Conservation (phyloP, 805 yeast species). For the Hanseniaspora taiwanica region DNA sequence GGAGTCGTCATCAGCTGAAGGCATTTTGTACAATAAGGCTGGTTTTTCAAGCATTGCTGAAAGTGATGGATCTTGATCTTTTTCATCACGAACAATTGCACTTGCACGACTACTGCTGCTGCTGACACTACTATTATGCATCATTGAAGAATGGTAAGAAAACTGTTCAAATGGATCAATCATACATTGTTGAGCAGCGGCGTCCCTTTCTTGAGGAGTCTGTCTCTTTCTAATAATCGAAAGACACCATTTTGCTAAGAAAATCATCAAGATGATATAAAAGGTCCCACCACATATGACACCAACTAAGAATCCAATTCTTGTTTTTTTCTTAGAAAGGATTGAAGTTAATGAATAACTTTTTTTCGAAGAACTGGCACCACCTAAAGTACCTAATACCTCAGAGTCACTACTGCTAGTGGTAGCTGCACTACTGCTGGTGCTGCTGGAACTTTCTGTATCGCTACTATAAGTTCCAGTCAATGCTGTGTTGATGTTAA, state of each 20-base stretch:
- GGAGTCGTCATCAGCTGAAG: background rate
- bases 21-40: conserved; percentile 9
- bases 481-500: conserved; percentile 7
- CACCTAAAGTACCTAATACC: conserved; percentile 7
- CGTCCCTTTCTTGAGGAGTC: conserved; percentile 10
- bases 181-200: conserved; percentile 6
- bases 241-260: conserved; percentile 39
- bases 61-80: conserved; percentile 4
- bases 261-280: conserved; percentile 47
- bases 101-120: conserved; percentile 9
- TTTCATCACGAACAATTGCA: conserved; percentile 5
- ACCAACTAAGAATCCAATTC: conserved; percentile 75
- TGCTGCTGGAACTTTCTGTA: conserved; percentile 9
- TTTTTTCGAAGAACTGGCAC: conserved; percentile 1
- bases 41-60: conserved; percentile 8
- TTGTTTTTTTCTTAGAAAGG: conserved; percentile 20
- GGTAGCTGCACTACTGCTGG: conserved; percentile 19
- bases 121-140: conserved; percentile 6
- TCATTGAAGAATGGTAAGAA: conserved; percentile 5
- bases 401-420: conserved; percentile 4
- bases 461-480: conserved; percentile 15
- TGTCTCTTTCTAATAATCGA: conserved; percentile 19
- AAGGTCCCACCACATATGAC: conserved; percentile 63
- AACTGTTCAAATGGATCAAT: conserved; percentile 6
- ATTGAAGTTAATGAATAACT: conserved; percentile 19